Evolutionary conservation across 768 basidiomycete genomes (phyloP), one percentile per base, ranked within the genome.

Genomic region (Xanthoconium stramineum): DNA sequence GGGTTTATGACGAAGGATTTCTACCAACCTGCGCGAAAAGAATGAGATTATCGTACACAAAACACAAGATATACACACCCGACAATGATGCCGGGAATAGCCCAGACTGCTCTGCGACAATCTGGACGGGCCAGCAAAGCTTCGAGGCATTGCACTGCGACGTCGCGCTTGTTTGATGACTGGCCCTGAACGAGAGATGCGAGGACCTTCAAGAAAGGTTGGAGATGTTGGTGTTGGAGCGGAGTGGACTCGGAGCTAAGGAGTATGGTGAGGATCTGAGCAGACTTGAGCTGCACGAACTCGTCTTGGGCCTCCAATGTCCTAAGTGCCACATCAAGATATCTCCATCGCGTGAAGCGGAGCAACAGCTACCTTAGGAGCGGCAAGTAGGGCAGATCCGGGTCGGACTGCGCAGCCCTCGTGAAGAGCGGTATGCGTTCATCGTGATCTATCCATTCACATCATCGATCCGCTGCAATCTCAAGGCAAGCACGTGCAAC

Each of bases 61-160:
- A 20, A 28, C 2, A 8, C 13, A 15, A 10, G 5, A 17, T 1
- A 1, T 19, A 19, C 78, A 52, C 62, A 89, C 92, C 91, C 89
- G 53, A 75, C 71, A 29, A 88, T 80, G 44, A 94, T 82, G 15
- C 79, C 81, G 11, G 87, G 77, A 44, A 83, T 85, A 24, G 72
- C 75, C 95, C 95, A 97, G 15, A 93, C 87, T 33, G 86, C 86
- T 65, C 80, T 79, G 32, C 96, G 81, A 56, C 84, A 88, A 64
- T 91, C 85, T 32, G 85, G 84, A n/a, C 88, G 84, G 15, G 94
- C 82, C 15, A 98, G 75, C 24, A 97, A 74, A 6, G 88, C 85
- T 69, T 94, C 92, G 5, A 98, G 79, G 64, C 91, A 94, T 69
- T 97, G 96, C 4, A 97, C 91, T 10, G 89, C 88, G 33, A 97